Evolutionary conservation across 1,139 yeast species (phyloP), one percentile per base, ranked within the genome.

Genomic region (Saccharomycopsis crataegensis): DNA sequence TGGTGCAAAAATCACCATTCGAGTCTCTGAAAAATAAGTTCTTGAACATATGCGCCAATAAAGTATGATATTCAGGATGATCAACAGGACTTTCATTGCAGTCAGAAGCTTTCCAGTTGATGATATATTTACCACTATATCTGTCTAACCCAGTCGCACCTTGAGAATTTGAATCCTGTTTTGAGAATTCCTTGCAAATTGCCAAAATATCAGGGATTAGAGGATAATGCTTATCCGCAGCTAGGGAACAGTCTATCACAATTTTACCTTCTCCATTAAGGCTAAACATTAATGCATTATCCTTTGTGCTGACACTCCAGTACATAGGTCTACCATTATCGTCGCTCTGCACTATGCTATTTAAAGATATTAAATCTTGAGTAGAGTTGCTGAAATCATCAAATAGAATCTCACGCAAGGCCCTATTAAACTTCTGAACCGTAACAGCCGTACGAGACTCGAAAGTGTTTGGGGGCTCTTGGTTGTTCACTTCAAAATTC

Each of bases 21-120:
- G 43, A 28, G 38, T 54, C 55, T 40, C 57, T 43, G 31, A 54
- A 54, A 28, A 54, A 47, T 16, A 54, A 48, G 33, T 54, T 54
- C 36, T 54, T 54, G 43, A 54, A 45, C 41, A 54, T 34, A 36
- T 48, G 46, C 3, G 57, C 57, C 7, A 54, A 33, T 28, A 48
- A 40, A 22, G 36, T n/a, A 31, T 16, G 47, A 42, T 54, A 54
- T n/a, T 38, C 5, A 8, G 54, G 52, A 38, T 6, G 22, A 28
- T 34, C 31, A 11, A 12, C 36, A 32, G 51, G 40, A 5, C 41
- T 17, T 12, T 6, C 46, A 16, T 11, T 22, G 34, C 22, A 38
- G 12, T n/a, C n/a, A n/a, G 16, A 17, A 11, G 14, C 17, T 42
- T 17, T 8, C 11, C 28, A 37, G 22, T 41, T 8, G 17, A 47